phyloP scores from a whole-genome alignment of 495 filamentous ascomycete genomes.

The Talaromyces ruber region DNA sequence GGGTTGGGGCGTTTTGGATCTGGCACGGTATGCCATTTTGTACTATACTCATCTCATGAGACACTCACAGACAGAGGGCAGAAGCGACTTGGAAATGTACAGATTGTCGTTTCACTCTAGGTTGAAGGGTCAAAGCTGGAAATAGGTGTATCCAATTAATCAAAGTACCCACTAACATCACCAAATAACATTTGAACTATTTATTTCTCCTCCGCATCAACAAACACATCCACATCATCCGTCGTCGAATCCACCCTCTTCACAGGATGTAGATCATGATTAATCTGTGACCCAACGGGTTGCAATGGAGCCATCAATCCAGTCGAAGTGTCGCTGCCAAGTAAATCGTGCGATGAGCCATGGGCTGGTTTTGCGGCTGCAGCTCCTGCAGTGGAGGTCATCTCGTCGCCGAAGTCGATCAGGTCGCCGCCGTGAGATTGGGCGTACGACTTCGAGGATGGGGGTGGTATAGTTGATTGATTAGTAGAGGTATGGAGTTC shows the following conservation, averaged over 20 bases:
- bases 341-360: constrained; percentile 1
- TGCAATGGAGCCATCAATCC: constrained; percentile 3
- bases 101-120: background rate
- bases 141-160: background rate
- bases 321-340: background rate
- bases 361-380: constrained; percentile 5
- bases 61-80: background rate
- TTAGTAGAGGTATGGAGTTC: constrained; percentile 32
- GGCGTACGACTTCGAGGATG: constrained; percentile 14
- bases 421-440: constrained; percentile 13
- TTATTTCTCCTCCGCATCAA: constrained; percentile 43
- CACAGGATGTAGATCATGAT: constrained; percentile 12
- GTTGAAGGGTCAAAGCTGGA: background rate
- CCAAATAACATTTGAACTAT: background rate
- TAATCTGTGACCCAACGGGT: background rate
- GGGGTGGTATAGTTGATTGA: constrained; percentile 15
- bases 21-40: background rate
- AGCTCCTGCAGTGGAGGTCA: constrained; percentile 1
- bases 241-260: constrained; percentile 42
- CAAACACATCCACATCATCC: constrained; percentile 44
- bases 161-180: background rate
- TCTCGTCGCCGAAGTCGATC: constrained; percentile 28
- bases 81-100: background rate
- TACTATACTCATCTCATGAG: background rate
- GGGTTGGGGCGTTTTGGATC: background rate